Evolutionary conservation across 495 filamentous ascomycete genomes (phyloP).

Genomic region (Xylaria telfairii): DNA sequence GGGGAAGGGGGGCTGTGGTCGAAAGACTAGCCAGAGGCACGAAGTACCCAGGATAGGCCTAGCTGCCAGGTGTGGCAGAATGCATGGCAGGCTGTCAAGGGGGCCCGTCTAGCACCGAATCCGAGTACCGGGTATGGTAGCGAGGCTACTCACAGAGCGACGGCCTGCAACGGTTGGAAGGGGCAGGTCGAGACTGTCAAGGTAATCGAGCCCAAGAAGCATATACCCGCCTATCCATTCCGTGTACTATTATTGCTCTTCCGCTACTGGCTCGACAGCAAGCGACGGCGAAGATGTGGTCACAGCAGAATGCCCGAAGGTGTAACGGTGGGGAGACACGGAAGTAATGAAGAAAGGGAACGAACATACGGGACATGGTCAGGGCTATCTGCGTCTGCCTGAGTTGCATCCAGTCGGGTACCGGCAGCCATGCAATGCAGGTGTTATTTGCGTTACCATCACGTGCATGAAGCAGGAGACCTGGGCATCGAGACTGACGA

Average conservation of each 20-base stretch:
- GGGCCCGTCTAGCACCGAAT: conserved; percentile 12
- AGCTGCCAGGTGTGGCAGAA: conserved; percentile 18
- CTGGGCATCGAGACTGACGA: not conserved
- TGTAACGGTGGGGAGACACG: conserved; percentile 9
- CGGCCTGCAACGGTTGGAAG: not conserved
- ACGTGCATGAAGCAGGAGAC: conserved; percentile 21
- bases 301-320: conserved; percentile 9
- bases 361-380: conserved; percentile 19
- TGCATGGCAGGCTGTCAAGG: not conserved
- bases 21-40: not conserved
- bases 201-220: not conserved
- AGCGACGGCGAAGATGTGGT: not conserved
- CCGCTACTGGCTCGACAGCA: not conserved
- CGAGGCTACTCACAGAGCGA: not conserved
- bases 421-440: conserved; percentile 21
- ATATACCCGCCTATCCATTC: not conserved
- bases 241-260: not conserved
- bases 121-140: conserved; percentile 26
- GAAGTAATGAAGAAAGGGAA: conserved; percentile 6
- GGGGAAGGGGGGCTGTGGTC: not conserved
- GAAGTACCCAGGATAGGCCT: not conserved
- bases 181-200: not conserved
- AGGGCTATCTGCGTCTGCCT: conserved; percentile 23
- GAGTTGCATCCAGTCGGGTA: conserved; percentile 22
- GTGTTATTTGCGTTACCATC: conserved; percentile 24